phyloP scores from a whole-genome alignment of 176 grass and related monocot species.

The Bromus sterilis region DNA sequence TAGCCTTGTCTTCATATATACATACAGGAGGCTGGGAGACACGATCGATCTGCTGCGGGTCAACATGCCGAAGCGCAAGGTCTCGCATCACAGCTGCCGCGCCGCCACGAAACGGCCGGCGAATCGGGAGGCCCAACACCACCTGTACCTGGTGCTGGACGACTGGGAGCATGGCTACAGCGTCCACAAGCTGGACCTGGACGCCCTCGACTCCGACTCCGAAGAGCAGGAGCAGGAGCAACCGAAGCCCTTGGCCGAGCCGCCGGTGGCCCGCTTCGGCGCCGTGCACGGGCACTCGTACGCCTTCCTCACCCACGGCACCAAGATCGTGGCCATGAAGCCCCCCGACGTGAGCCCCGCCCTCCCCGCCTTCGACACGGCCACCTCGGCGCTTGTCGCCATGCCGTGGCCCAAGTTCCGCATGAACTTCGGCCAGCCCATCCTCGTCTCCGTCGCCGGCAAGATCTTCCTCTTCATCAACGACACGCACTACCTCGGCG shows the following conservation, averaged over 20 bases:
- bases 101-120: background rate
- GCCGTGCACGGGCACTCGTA: background rate
- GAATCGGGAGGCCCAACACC: background rate
- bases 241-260: background rate
- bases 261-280: background rate
- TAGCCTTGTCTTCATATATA: too few relatives aligned
- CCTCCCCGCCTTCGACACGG: constrained; percentile 1
- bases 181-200: constrained; percentile 4
- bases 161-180: constrained; percentile 16
- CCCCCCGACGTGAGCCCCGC: background rate
- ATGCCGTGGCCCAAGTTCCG: background rate
- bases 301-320: constrained; percentile 8
- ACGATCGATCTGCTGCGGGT: too few relatives aligned
- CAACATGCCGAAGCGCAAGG: background rate
- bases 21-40: background rate
- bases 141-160: constrained; percentile 7
- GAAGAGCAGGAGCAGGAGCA: background rate
- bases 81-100: background rate
- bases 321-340: constrained; percentile 19
- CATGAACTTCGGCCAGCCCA: background rate
- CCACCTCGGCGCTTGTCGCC: background rate
- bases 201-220: background rate
- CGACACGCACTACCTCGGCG: background rate
- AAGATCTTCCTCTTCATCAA: background rate
- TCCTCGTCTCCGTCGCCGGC: background rate